These are phyloP conservation scores for Pseudogymnoascus sp. DNA, from an alignment of 2,329 filamentous ascomycete species.

Conservation along the genomic window DNA sequence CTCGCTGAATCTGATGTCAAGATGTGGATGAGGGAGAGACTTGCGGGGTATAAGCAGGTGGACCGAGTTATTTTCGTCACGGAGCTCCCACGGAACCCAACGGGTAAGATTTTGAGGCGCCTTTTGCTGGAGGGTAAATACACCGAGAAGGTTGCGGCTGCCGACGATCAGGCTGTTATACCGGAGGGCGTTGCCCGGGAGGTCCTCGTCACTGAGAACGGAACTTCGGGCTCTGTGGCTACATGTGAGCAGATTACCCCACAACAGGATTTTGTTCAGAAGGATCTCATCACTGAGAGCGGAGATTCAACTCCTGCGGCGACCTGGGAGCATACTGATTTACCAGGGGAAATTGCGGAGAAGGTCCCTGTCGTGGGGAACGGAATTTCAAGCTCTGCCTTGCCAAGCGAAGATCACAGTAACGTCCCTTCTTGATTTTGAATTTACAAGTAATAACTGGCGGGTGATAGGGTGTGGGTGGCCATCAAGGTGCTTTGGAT, in stretches of 20 bases:
- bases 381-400: neutral
- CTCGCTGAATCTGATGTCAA: conserved; percentile 36
- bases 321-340: neutral
- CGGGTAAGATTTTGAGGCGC: conserved; percentile 38
- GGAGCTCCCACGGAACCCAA: conserved; percentile 39
- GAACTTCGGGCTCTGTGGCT: neutral
- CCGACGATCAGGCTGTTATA: neutral
- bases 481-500: neutral
- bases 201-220: neutral
- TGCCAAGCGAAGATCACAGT: neutral
- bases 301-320: neutral
- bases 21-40: conserved; percentile 29
- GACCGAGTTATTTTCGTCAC: conserved; percentile 40
- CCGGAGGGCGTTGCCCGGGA: neutral
- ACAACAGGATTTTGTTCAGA: neutral
- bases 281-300: neutral
- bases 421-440: neutral
- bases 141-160: neutral
- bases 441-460: neutral
- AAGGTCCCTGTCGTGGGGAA: neutral
- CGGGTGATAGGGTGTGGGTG: neutral
- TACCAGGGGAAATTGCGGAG: neutral
- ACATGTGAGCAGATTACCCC: neutral
- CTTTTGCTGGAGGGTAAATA: conserved; percentile 10
- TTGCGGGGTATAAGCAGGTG: conserved; percentile 40